Conservation (phyloP, 345 rosid genomes). For the Clarkia xantiana region DNA sequence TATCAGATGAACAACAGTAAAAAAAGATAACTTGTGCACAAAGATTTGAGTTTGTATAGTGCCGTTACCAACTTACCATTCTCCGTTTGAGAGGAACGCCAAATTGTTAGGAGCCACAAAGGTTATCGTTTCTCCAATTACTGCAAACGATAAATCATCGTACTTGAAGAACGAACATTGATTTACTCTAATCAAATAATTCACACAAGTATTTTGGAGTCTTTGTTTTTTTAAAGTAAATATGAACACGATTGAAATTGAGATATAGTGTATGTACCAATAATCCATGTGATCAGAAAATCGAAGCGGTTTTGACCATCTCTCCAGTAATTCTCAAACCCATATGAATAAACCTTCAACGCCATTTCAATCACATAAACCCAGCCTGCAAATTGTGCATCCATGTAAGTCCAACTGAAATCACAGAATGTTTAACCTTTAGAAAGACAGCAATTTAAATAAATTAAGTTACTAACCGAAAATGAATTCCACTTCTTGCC, state of each 20-base stretch:
- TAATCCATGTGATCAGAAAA: slow-evolving; percentile 75
- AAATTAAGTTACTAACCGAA: slow-evolving; percentile 50
- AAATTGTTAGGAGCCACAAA: slow-evolving; percentile 53
- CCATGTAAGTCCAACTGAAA: slow-evolving; percentile 1
- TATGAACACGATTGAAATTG: background rate
- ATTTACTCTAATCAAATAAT: too few relatives aligned
- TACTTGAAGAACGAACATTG: too few relatives aligned
- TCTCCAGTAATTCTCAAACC: slow-evolving; percentile 88
- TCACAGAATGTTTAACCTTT: background rate
- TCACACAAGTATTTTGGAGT: slow-evolving; percentile 4
- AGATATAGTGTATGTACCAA: slow-evolving; percentile 28
- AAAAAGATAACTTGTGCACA: background rate
- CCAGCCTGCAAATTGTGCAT: slow-evolving; percentile 54
- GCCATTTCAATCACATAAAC: slow-evolving; percentile 94
- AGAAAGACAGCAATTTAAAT: background rate
- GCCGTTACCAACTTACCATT: slow-evolving; percentile 86
- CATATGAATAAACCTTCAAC: slow-evolving; percentile 67
- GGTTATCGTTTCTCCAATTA: slow-evolving; percentile 89
- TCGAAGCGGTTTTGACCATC: slow-evolving; percentile 94
- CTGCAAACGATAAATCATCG: slow-evolving; percentile 22
- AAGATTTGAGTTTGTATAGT: slow-evolving; percentile 1
- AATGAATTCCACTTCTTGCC: slow-evolving; percentile 80
- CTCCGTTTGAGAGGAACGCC: slow-evolving; percentile 76
- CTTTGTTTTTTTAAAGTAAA: background rate
- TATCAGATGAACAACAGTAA: background rate